These are phyloP conservation scores for Cadophora luteo-olivacea DNA, from an alignment of 2,329 filamentous ascomycete genomes.

Conservation along the genomic window DNA sequence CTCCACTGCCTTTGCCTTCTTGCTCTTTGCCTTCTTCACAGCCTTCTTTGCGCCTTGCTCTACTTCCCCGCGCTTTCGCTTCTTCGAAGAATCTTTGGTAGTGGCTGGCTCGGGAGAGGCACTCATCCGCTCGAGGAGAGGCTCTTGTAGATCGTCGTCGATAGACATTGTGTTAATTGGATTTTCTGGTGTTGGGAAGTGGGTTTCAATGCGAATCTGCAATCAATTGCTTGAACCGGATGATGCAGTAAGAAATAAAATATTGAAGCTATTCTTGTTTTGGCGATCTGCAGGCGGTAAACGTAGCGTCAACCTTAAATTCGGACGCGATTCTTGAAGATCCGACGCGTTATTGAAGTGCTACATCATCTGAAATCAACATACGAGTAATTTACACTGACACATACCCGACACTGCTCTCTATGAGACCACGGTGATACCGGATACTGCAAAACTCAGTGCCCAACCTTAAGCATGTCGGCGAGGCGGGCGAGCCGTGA, in stretches of 20 bases:
- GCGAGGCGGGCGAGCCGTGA: slow-evolving; percentile 15
- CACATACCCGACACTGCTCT: background rate
- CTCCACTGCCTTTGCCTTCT: slow-evolving; percentile 60
- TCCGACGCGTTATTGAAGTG: slow-evolving; percentile 5
- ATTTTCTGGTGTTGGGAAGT: background rate
- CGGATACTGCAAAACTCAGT: background rate
- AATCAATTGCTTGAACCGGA: background rate
- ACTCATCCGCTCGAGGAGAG: slow-evolving; percentile 39
- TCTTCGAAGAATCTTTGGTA: slow-evolving; percentile 34
- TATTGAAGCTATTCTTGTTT: slow-evolving; percentile 2
- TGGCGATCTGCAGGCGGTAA: slow-evolving; percentile 18
- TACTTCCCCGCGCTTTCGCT: slow-evolving; percentile 41
- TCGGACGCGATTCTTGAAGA: background rate
- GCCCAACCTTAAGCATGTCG: background rate
- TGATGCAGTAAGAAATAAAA: slow-evolving; percentile 5
- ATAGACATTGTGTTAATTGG: slow-evolving; percentile 36
- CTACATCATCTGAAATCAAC: background rate
- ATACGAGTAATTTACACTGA: background rate
- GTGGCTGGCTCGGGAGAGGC: slow-evolving; percentile 32
- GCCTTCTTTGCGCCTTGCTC: slow-evolving; percentile 34
- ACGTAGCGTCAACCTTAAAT: slow-evolving; percentile 12
- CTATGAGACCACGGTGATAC: background rate
- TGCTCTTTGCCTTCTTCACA: slow-evolving; percentile 61
- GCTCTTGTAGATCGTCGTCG: slow-evolving; percentile 40
- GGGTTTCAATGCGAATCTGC: too few relatives aligned